Percentiles rank a stretch among this genome's conserved stretches.
Evolutionary conservation across 441 rosid genomes (phyloP).

Genomic region (Manihot esculenta): DNA sequence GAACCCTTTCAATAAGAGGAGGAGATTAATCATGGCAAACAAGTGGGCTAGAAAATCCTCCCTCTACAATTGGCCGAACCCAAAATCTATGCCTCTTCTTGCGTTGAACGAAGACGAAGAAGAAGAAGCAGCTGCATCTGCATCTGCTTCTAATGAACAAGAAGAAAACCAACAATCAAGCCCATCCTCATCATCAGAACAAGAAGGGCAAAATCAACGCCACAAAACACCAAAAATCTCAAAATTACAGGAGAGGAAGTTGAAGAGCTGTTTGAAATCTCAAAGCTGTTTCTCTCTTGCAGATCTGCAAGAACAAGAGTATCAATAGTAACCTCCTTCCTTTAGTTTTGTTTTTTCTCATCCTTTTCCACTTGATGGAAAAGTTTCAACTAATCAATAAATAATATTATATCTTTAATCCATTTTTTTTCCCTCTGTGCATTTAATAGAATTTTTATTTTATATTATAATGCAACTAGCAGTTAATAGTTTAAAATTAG

Average conservation of each 20-base stretch:
- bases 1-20: slow-evolving; percentile 56
- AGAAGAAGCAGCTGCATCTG: too few relatives aligned
- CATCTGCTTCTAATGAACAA: background rate
- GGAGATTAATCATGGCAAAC: slow-evolving; percentile 20
- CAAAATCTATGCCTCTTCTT: slow-evolving; percentile 31
- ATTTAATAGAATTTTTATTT: background rate
- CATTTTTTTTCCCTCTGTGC: background rate
- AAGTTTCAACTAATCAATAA: background rate
- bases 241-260: slow-evolving; percentile 5
- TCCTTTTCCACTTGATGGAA: background rate
- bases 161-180: background rate
- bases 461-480: too few relatives aligned
- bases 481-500: too few relatives aligned
- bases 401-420: slow-evolving; percentile 3
- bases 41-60: slow-evolving; percentile 22
- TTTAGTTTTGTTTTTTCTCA: background rate
- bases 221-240: background rate
- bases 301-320: slow-evolving; percentile 30
- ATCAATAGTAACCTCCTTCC: slow-evolving; percentile 7
- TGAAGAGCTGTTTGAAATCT: slow-evolving; percentile 14
- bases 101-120: slow-evolving; percentile 14
- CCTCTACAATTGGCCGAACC: slow-evolving; percentile 23
- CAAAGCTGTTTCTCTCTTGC: slow-evolving; percentile 22
- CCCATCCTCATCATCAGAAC: slow-evolving; percentile 7
- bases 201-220: too few relatives aligned